Percentiles rank a stretch among this genome's conserved stretches.
These are phyloP conservation scores for Adansonia madagascariensis DNA, from an alignment of 441 rosid genomes.

Conservation along the genomic window DNA sequence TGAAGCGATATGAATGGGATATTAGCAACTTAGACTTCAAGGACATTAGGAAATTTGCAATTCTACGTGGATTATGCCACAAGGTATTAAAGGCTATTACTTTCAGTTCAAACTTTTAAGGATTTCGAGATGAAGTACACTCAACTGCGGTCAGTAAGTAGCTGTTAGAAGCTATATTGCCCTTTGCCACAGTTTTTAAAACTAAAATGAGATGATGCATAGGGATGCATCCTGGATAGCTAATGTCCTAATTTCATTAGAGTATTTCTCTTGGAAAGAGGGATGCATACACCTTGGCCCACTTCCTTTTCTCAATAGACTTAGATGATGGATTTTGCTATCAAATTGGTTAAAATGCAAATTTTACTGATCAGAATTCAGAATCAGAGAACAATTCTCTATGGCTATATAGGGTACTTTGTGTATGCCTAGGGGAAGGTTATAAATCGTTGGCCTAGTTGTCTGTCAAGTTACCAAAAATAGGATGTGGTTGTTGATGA, in stretches of 20 bases:
- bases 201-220: neutral
- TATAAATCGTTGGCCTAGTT: neutral
- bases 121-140: constrained; percentile 22
- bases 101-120: constrained; percentile 9
- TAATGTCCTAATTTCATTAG: neutral
- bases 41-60: constrained; percentile 68
- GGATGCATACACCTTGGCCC: neutral
- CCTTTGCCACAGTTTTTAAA: neutral
- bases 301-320: neutral
- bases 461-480: constrained; percentile 11
- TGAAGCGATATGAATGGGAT: constrained; percentile 74
- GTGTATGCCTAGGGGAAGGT: constrained; percentile 1
- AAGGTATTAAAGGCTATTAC: constrained; percentile 46
- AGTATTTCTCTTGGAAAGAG: constrained; percentile 15
- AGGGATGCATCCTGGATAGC: neutral
- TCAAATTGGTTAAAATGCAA: constrained; percentile 21
- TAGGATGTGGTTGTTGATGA: constrained; percentile 5
- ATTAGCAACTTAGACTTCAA: constrained; percentile 61
- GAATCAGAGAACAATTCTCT: constrained; percentile 10
- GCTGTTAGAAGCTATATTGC: constrained; percentile 3
- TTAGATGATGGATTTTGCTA: constrained; percentile 20
- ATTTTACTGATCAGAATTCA: constrained; percentile 13
- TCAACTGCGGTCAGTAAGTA: neutral
- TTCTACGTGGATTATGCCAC: constrained; percentile 73
- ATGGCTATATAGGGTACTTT: neutral